Conservation (phyloP, 305 asterid species). For the Stenogyne calaminthoides region DNA sequence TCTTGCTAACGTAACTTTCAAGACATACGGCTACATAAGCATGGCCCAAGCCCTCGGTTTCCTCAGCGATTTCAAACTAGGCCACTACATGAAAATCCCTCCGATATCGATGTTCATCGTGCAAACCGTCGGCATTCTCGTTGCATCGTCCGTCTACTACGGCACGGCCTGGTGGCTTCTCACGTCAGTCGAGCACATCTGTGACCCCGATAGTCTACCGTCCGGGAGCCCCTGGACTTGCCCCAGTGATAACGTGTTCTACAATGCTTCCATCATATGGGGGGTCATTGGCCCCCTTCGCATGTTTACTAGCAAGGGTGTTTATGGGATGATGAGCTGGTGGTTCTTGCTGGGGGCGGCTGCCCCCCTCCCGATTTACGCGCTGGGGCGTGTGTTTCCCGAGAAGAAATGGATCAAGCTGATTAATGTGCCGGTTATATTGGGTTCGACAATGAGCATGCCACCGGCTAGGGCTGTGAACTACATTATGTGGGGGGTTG, state of each 20-base stretch:
- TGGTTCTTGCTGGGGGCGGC: conserved; percentile 52
- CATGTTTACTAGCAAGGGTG: conserved; percentile 53
- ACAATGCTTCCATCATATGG: conserved; percentile 79
- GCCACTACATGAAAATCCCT: conserved; percentile 87
- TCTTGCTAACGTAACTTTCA: conserved; percentile 70
- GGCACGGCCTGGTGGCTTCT: conserved; percentile 67
- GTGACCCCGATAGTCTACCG: conserved; percentile 39
- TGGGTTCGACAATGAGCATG: conserved; percentile 49
- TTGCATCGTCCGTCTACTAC: conserved; percentile 45
- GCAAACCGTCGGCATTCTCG: conserved; percentile 58
- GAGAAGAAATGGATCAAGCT: conserved; percentile 51
- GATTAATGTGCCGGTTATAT: conserved; percentile 51
- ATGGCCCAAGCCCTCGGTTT: conserved; percentile 62
- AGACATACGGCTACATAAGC: conserved; percentile 82
- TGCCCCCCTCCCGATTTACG: conserved; percentile 47
- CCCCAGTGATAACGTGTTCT: conserved; percentile 61
- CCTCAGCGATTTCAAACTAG: conserved; percentile 68
- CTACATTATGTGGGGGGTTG: conserved; percentile 52
- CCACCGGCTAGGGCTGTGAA: conserved; percentile 68
- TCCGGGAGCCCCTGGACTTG: conserved; percentile 74
- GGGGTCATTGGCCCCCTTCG: conserved; percentile 64
- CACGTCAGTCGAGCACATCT: conserved; percentile 41
- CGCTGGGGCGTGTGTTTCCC: conserved; percentile 41
- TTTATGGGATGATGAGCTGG: conserved; percentile 50
- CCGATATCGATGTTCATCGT: conserved; percentile 59